Conservation (phyloP, 139 green algal species). For the Mesotaenium endlicherianum region DNA sequence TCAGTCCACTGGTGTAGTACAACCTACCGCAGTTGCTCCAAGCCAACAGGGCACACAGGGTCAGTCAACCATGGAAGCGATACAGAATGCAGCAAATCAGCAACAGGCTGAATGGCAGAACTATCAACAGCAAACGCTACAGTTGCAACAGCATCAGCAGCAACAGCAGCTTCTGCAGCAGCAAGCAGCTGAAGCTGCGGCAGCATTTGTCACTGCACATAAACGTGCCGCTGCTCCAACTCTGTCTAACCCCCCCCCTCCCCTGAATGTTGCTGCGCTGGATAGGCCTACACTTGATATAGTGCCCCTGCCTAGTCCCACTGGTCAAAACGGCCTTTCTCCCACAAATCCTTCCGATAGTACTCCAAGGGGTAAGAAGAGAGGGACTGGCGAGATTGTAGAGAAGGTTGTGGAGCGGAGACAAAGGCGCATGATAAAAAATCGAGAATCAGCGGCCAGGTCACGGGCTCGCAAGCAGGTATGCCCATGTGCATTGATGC, state of each 20-base stretch:
- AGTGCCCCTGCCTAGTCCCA: too few species aligned
- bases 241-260: neutral
- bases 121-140: neutral
- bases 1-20: too few species aligned
- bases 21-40: too few species aligned
- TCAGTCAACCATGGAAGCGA: neutral
- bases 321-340: too few species aligned
- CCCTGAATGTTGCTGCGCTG: too few species aligned
- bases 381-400: conserved; percentile 7
- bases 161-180: conserved; percentile 9
- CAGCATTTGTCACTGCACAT: neutral
- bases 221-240: neutral
- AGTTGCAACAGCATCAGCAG: conserved; percentile 5
- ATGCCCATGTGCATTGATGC: too few species aligned
- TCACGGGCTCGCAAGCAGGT: conserved; percentile 49
- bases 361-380: neutral
- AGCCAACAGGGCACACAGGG: too few species aligned
- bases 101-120: conserved; percentile 5
- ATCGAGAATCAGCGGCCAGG: conserved; percentile 46
- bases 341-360: too few species aligned
- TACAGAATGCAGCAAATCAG: conserved; percentile 9
- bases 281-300: too few species aligned
- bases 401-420: conserved; percentile 37
- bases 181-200: neutral
- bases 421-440: conserved; percentile 51